These are phyloP conservation scores for Colletotrichum horii DNA, from an alignment of 2,329 filamentous ascomycete genomes.

Conservation along the genomic window DNA sequence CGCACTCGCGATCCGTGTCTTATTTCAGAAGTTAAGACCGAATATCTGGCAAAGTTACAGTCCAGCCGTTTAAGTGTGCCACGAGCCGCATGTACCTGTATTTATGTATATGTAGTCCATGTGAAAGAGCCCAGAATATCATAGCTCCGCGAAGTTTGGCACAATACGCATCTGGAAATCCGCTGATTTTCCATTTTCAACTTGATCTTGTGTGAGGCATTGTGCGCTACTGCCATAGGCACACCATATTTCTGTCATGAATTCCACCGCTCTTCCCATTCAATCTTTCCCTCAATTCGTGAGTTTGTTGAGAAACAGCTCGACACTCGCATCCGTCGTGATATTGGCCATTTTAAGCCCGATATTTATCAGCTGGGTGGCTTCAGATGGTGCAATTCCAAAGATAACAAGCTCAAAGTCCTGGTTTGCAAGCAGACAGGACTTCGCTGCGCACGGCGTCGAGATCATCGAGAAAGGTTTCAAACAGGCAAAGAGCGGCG, in stretches of 20 bases:
- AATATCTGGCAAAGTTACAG: background rate
- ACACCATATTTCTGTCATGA: background rate
- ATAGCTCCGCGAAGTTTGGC: background rate
- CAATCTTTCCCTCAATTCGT: background rate
- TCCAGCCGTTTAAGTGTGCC: background rate
- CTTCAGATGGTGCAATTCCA: background rate
- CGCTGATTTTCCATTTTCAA: background rate
- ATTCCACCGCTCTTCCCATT: background rate
- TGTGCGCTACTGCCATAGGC: background rate
- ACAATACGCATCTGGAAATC: background rate
- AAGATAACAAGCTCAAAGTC: conserved; percentile 8
- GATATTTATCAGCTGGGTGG: background rate
- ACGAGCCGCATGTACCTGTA: background rate
- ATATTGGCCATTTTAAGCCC: background rate
- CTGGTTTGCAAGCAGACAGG: conserved; percentile 4
- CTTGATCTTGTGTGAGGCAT: background rate
- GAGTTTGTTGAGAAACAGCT: background rate
- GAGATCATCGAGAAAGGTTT: conserved; percentile 15
- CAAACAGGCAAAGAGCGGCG: background rate
- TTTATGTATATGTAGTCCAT: background rate
- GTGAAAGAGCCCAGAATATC: background rate
- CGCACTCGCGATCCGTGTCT: background rate
- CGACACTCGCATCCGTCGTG: background rate
- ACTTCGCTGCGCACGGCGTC: conserved; percentile 10
- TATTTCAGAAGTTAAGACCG: background rate